phyloP scores from a whole-genome alignment of 2,329 filamentous ascomycete genomes.

The Drechslera avenae region DNA sequence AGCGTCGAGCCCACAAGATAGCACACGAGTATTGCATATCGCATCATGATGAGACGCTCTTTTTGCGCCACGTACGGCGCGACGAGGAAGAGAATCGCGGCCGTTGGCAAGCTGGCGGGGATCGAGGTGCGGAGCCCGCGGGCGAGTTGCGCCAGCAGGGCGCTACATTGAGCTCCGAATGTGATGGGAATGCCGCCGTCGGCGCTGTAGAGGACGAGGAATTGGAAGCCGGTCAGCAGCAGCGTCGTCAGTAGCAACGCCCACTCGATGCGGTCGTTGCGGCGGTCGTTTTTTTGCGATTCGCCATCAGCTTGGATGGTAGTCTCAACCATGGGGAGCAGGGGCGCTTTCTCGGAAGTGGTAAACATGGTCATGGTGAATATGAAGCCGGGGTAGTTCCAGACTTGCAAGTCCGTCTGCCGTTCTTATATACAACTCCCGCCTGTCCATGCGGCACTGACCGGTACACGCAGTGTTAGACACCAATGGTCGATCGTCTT shows the following conservation, averaged over 20 bases:
- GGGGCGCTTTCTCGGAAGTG: constrained; percentile 11
- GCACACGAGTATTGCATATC: constrained; percentile 29
- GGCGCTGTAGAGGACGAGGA: constrained; percentile 24
- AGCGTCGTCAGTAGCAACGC: constrained; percentile 9
- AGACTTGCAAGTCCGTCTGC: not conserved
- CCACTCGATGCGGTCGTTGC: constrained; percentile 9
- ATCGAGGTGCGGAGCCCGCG: constrained; percentile 26
- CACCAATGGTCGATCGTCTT: constrained; percentile 6
- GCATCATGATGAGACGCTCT: constrained; percentile 20
- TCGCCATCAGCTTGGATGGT: not conserved
- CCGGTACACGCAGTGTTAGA: constrained; percentile 4
- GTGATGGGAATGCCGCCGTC: constrained; percentile 6
- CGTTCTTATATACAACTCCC: not conserved
- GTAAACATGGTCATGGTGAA: not conserved
- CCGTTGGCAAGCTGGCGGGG: constrained; percentile 26
- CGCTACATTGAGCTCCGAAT: constrained; percentile 4
- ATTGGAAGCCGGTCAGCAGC: constrained; percentile 19
- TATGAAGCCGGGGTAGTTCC: not conserved
- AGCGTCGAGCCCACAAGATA: constrained; percentile 29
- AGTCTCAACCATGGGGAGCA: constrained; percentile 7
- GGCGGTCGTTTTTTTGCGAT: constrained; percentile 1
- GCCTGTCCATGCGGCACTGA: not conserved
- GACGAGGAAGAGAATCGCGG: constrained; percentile 27
- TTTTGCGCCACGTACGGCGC: constrained; percentile 24
- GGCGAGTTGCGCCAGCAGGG: constrained; percentile 21